Percentiles rank a stretch among this genome's conserved stretches.
phyloP scores from a whole-genome alignment of 768 basidiomycete species.

The Kwoniella botswanensis region DNA sequence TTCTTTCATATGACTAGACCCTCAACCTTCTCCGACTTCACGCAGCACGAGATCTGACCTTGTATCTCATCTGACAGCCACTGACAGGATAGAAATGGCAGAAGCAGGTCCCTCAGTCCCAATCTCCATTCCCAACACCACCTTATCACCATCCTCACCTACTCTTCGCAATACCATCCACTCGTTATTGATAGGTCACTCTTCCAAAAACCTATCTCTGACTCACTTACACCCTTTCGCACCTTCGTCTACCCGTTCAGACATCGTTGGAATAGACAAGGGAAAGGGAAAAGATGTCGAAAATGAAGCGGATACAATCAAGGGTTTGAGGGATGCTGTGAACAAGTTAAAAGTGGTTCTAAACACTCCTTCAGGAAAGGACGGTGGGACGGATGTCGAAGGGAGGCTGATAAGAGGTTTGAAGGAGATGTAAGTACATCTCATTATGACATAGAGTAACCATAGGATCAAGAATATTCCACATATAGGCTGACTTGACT shows the following conservation, averaged over 20 bases:
- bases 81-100: not conserved
- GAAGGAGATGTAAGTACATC: slow-evolving; percentile 39
- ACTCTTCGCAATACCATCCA: slow-evolving; percentile 11
- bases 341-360: not conserved
- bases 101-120: slow-evolving; percentile 19
- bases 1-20: too few relatives aligned
- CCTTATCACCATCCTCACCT: not conserved
- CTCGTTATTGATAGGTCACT: not conserved
- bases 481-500: too few relatives aligned
- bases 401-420: slow-evolving; percentile 33
- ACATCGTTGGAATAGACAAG: slow-evolving; percentile 14
- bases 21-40: too few relatives aligned
- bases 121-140: not conserved
- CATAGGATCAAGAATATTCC: too few relatives aligned
- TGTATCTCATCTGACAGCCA: too few relatives aligned
- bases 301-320: slow-evolving; percentile 4
- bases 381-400: slow-evolving; percentile 16
- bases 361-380: not conserved
- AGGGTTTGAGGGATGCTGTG: slow-evolving; percentile 3
- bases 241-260: slow-evolving; percentile 12
- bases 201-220: slow-evolving; percentile 7
- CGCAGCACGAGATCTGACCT: too few relatives aligned
- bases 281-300: slow-evolving; percentile 1
- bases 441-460: too few relatives aligned
- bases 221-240: slow-evolving; percentile 44